Evolutionary conservation across 116 monocot genomes (phyloP), one percentile per base, ranked within the genome.

Genomic region (Zostera marina): DNA sequence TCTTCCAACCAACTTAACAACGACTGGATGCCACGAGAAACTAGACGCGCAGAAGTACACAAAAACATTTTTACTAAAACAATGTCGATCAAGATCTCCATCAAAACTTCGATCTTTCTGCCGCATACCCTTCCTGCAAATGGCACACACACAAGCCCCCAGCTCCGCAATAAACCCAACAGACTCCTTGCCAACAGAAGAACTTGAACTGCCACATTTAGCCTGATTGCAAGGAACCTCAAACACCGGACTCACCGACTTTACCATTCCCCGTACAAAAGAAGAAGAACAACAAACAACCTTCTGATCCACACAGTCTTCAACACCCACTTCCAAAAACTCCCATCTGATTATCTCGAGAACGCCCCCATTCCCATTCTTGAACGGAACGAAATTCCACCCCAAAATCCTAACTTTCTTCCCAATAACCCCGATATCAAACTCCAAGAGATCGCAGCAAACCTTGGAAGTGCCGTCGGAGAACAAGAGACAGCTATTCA

Each of bases 81-180:
- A 46, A 51, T 62, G 62, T 17, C 9, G 15, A 25, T 40, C 53
- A 3, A 40, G 52, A 44, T 42, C 42, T 12, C 16, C 19, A 11
- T 25, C 41, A 42, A 7, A 42, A 23, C 20, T 23, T 5, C 52
- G 52, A 10, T 42, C 62, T 15, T 54, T 21, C 11, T 9, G 11
- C 11, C 10, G 55, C 46, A 17, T 51, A 21, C 22, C 41, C 39
- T 42, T 55, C 24, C 11, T 17, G 41, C 69, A 69, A 20, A 8
- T 11, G 11, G n/a, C 55, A 61, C 85, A 84, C 21, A 32, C 13
- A 56, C 85, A 83, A 41, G 65, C 61, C 32, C 61, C 12, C 10
- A 98, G 21, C 54, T 90, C 90, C 4, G 73, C 75, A 8, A 90
- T 63, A 60, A 98, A 98, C 54, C 85, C 98, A 48, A 75, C 46